A percentile compares a stretch with the other conserved stretches of the same genome.
phyloP scores from a whole-genome alignment of 2,329 filamentous ascomycete species.

The Cercospora sojina region DNA sequence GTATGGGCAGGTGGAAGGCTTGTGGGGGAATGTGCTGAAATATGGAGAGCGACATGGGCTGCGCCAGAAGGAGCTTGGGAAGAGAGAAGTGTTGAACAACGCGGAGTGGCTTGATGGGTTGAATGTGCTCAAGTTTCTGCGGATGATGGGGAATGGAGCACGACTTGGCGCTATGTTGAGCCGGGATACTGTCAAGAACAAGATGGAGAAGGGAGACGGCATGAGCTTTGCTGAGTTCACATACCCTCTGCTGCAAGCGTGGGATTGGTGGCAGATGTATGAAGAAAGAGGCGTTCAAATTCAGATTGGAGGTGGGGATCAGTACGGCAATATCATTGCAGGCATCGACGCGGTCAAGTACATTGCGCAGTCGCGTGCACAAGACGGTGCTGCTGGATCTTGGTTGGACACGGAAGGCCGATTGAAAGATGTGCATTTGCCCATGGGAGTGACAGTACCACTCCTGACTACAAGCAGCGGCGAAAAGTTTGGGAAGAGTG shows the following conservation, averaged over 20 bases:
- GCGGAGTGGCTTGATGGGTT: conserved; percentile 75
- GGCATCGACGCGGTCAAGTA: conserved; percentile 83
- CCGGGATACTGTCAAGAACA: conserved; percentile 85
- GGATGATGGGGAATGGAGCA: conserved; percentile 69
- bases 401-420: conserved; percentile 38
- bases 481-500: conserved; percentile 90
- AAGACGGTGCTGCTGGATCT: conserved; percentile 5
- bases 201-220: conserved; percentile 80
- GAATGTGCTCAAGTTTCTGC: conserved; percentile 71
- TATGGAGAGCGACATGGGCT: conserved; percentile 67
- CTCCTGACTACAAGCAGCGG: conserved; percentile 82
- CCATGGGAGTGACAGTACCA: conserved; percentile 86
- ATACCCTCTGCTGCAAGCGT: conserved; percentile 90
- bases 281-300: conserved; percentile 67
- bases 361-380: conserved; percentile 54
- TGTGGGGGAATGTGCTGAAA: conserved; percentile 72
- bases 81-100: conserved; percentile 73
- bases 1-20: conserved; percentile 65
- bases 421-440: conserved; percentile 47
- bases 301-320: conserved; percentile 92
- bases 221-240: conserved; percentile 93
- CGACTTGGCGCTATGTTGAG: conserved; percentile 83
- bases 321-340: conserved; percentile 92
- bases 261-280: conserved; percentile 94
- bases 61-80: conserved; percentile 61